Evolutionary conservation across 352 stramenopile genomes (phyloP), one percentile per base, ranked within the genome.

Genomic region (Globisporangium mamillatum): DNA sequence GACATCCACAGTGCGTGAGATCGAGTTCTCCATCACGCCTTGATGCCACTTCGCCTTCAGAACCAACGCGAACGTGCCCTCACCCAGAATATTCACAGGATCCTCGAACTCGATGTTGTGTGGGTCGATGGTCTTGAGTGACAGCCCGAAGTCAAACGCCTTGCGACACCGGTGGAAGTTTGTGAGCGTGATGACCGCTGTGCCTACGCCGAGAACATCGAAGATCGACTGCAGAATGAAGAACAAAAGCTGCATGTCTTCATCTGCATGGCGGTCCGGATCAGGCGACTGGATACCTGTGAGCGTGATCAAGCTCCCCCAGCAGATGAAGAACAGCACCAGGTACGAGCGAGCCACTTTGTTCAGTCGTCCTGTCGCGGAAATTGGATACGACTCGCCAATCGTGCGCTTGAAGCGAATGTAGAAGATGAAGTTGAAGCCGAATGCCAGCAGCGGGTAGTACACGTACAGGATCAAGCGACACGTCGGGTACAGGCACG

Each of bases 351-450:
- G 75, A 34, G 79, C 78, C 46, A 92, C 76, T 50, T 85, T 89
- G 74, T 92, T 90, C 0, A 92, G 72, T 25, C 84, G 74, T 0
- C 81, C 81, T 0, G 80, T 89, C 3, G 84, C 84, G 9, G 84
- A 90, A 54, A 86, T 88, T 0, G 84, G 84, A 66, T 92, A 92
- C 10, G 81, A 84, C 61, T 86, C 76, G 32, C 84, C 84, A 60
- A 92, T 92, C 20, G 80, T 90, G 25, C 81, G 81, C 69, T 89
- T 90, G 62, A 92, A 92, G 7, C 84, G 84, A 55, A 89, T 59
- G 76, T 92, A 92, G 55, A 92, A 90, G 53, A 92, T 86, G 54
- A 90, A 89, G 67, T 87, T 90, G 72, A 90, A 90, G 20, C 71
- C 77, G 62, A 92, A 92, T 9, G 81, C 84, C 53, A 92, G 58